These are phyloP conservation scores for Cystobasidium onofrii DNA, from an alignment of 768 basidiomycete species.

Conservation along the genomic window DNA sequence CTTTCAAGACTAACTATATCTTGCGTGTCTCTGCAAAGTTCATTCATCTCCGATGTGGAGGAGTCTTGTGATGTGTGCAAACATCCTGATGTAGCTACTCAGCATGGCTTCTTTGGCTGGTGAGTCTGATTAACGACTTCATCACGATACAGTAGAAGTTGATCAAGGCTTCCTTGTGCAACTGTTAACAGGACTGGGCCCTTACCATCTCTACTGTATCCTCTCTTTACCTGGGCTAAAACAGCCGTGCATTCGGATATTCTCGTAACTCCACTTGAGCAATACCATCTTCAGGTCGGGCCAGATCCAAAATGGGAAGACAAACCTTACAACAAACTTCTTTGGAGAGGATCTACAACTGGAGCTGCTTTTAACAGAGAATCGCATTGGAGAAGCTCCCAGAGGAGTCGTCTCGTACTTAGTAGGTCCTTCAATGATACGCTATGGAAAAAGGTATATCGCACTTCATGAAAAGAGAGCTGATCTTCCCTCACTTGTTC, in stretches of 20 bases:
- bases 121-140: not conserved
- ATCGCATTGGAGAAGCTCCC: slow-evolving; percentile 49
- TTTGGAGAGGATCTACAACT: slow-evolving; percentile 93
- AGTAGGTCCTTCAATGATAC: slow-evolving; percentile 8
- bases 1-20: slow-evolving; percentile 25
- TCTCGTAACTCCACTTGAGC: slow-evolving; percentile 90
- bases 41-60: slow-evolving; percentile 43
- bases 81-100: slow-evolving; percentile 43
- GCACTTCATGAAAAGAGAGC: too few relatives aligned
- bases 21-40: slow-evolving; percentile 25
- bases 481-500: too few relatives aligned
- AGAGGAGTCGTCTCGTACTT: slow-evolving; percentile 11
- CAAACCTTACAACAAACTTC: slow-evolving; percentile 64
- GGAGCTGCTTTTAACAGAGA: slow-evolving; percentile 55
- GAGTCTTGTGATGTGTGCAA: slow-evolving; percentile 45
- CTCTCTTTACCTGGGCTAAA: slow-evolving; percentile 80
- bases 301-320: slow-evolving; percentile 83
- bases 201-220: slow-evolving; percentile 33
- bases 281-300: slow-evolving; percentile 71
- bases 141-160: too few relatives aligned
- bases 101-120: slow-evolving; percentile 43
- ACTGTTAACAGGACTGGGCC: slow-evolving; percentile 33
- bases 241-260: slow-evolving; percentile 78
- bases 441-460: too few relatives aligned
- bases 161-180: too few relatives aligned